These are phyloP conservation scores for Mediolabrus comicus DNA, from an alignment of 108 stramenopile species.

Conservation along the genomic window DNA sequence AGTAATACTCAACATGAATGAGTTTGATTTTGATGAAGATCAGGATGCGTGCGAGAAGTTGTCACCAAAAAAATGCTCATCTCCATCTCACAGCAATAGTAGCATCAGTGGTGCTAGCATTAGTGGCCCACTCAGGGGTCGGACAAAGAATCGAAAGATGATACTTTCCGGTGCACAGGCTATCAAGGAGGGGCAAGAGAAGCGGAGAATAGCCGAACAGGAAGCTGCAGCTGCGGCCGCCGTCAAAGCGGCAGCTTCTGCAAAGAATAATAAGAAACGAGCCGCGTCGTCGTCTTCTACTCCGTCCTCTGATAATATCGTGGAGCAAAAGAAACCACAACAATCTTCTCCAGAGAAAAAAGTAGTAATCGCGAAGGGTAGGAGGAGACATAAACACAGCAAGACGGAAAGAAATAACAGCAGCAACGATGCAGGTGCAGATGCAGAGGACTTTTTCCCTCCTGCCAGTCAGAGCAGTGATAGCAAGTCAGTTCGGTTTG, in stretches of 20 bases:
- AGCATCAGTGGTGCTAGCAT: not conserved
- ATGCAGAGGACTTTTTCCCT: not conserved
- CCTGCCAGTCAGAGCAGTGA: not conserved
- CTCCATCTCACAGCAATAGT: not conserved
- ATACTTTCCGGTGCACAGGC: not conserved
- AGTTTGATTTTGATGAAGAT: conserved; percentile 1
- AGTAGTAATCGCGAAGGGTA: not conserved
- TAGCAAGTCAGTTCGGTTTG: not conserved
- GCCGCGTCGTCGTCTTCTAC: not conserved
- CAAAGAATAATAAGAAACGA: not conserved
- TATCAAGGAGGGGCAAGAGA: not conserved
- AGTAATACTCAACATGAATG: not conserved
- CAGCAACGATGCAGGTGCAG: not conserved
- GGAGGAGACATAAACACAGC: not conserved
- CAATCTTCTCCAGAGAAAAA: not conserved
- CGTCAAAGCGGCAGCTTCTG: not conserved
- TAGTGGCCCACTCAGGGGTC: not conserved
- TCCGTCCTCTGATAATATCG: not conserved
- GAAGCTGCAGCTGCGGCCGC: not conserved
- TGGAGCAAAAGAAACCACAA: not conserved
- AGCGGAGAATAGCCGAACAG: not conserved
- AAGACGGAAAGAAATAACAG: not conserved
- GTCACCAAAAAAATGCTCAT: not conserved
- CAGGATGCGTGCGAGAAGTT: not conserved
- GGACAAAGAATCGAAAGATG: not conserved